A percentile compares a stretch with the other conserved stretches of the same genome.
Evolutionary conservation across 257 asterid species (phyloP).

Genomic region (Nicotiana paniculata): DNA sequence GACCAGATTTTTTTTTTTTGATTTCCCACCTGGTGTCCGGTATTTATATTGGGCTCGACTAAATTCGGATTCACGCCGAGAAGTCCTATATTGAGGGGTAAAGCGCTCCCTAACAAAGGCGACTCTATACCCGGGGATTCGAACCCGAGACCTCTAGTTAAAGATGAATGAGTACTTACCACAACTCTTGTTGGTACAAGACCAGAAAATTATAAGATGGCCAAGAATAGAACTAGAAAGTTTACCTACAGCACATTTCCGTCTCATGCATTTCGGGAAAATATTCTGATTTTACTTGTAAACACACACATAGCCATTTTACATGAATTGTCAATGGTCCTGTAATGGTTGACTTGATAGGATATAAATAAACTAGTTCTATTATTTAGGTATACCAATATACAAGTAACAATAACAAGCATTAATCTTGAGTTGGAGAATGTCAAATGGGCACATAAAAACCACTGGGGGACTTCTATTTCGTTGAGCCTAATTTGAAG

Average conservation of each 20-base stretch:
- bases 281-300: neutral
- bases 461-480: neutral
- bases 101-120: too few relatives aligned
- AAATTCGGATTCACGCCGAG: too few relatives aligned
- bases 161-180: too few relatives aligned
- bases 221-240: neutral
- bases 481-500: neutral
- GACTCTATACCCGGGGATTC: too few relatives aligned
- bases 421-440: neutral
- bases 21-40: too few relatives aligned
- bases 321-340: neutral
- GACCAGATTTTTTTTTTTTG: neutral
- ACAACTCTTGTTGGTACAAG: neutral
- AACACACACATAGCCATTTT: neutral
- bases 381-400: neutral
- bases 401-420: neutral
- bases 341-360: neutral
- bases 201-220: neutral
- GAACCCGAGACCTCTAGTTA: too few relatives aligned
- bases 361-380: neutral
- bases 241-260: neutral
- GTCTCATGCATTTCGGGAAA: neutral
- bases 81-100: too few relatives aligned
- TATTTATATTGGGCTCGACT: too few relatives aligned
- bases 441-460: neutral